Percentiles rank a stretch among this genome's conserved stretches.
These are phyloP conservation scores for Tricholoma terreum DNA, from an alignment of 768 basidiomycete genomes.

Conservation along the genomic window DNA sequence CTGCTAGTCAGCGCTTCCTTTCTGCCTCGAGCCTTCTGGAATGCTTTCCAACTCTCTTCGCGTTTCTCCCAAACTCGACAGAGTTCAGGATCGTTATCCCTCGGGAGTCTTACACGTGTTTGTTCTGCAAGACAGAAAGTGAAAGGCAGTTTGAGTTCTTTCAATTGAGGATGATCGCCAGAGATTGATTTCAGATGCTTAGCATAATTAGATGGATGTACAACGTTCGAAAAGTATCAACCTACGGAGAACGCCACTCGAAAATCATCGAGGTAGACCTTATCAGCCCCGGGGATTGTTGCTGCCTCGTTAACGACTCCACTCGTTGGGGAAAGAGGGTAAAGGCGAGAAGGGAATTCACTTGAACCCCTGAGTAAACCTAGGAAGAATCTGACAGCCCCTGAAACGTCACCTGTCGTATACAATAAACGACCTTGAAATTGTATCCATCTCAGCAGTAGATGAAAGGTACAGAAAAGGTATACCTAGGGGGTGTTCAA, in stretches of 20 bases:
- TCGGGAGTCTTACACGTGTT: slow-evolving; percentile 56
- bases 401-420: slow-evolving; percentile 79
- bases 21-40: slow-evolving; percentile 52
- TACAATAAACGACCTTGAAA: slow-evolving; percentile 77
- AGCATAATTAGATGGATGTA: not conserved
- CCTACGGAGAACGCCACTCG: slow-evolving; percentile 78
- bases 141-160: slow-evolving; percentile 60
- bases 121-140: slow-evolving; percentile 58
- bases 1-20: slow-evolving; percentile 51
- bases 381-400: slow-evolving; percentile 77
- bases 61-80: slow-evolving; percentile 56
- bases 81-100: slow-evolving; percentile 44
- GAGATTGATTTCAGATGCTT: slow-evolving; percentile 74
- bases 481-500: slow-evolving; percentile 78
- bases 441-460: not conserved
- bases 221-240: not conserved
- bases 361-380: slow-evolving; percentile 53
- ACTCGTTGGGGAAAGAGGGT: slow-evolving; percentile 13
- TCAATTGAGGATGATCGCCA: slow-evolving; percentile 36
- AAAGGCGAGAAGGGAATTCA: slow-evolving; percentile 2
- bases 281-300: slow-evolving; percentile 46
- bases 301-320: slow-evolving; percentile 15
- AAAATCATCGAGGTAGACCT: slow-evolving; percentile 84
- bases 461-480: not conserved
- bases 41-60: slow-evolving; percentile 63